Percentiles rank a stretch among this genome's conserved stretches.
phyloP scores from a whole-genome alignment of 2,329 filamentous ascomycete genomes.

The Penicillium sp. region DNA sequence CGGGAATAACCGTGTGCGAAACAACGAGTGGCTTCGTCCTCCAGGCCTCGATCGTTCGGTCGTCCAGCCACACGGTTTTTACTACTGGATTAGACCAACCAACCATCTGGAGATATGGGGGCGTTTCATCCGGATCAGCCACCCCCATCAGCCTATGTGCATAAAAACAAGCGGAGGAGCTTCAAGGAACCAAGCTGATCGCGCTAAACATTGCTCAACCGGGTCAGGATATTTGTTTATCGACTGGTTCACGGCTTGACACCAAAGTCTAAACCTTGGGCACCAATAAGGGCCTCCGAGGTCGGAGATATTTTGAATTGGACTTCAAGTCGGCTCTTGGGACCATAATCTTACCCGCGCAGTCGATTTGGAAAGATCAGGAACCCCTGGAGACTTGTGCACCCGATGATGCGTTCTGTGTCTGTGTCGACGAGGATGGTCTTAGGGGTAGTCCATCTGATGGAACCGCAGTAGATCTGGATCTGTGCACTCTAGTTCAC shows the following conservation, averaged over 20 bases:
- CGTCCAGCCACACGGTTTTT: constrained; percentile 10
- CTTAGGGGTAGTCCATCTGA: neutral
- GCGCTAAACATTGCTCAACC: constrained; percentile 2
- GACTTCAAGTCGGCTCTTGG: neutral
- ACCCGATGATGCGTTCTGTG: neutral
- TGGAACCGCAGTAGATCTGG: neutral
- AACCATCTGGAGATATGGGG: constrained; percentile 1
- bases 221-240: neutral
- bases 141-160: constrained; percentile 3
- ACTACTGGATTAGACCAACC: constrained; percentile 2
- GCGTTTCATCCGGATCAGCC: constrained; percentile 7
- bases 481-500: neutral
- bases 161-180: neutral
- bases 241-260: neutral
- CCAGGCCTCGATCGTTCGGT: constrained; percentile 15
- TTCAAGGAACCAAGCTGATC: constrained; percentile 1
- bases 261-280: constrained; percentile 6
- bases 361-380: constrained; percentile 2
- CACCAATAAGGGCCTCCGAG: constrained; percentile 10
- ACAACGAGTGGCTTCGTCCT: constrained; percentile 1
- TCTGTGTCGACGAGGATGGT: neutral
- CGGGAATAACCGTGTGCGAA: constrained; percentile 15
- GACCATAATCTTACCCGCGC: constrained; percentile 1
- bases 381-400: neutral
- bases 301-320: constrained; percentile 8